Evolutionary conservation across 2,329 filamentous ascomycete genomes (phyloP), one percentile per base, ranked within the genome.

Genomic region (Pseudogymnoascus pannorum): DNA sequence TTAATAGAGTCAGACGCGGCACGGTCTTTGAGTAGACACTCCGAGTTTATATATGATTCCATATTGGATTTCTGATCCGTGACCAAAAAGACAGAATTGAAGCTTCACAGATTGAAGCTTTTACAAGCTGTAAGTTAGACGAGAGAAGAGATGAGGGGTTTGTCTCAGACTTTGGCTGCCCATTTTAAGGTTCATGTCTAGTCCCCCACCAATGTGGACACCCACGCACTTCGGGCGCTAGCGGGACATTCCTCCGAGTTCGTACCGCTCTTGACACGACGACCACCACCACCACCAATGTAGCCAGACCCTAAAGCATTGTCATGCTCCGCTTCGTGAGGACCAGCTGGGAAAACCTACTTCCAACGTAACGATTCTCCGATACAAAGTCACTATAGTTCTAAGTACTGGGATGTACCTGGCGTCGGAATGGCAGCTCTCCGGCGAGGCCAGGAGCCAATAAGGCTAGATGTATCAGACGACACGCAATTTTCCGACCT

Each of bases 401-500:
- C 11, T 54, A 14, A 20, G 48, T 54, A 54, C 48, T 54, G 26
- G n/a, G 48, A 54, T 54, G 48, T 54, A 54, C 48, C 48, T 33
- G 16, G 48, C 48, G 48, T 26, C 26, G n/a, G 26, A 31, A 72
- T 72, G 70, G 67, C 70, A 36, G 65, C 70, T 58, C 63, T 66
- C 57, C 65, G 68, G 68, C 62, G 70, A 70, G 70, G 69, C 64
- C 70, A 71, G 65, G 64, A 59, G 66, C 69, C 70, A 24, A 61
- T 72, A 42, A 71, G 67, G 57, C 61, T 72, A 61, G 67, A 72
- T 57, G 63, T 72, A n/a, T 61, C 68, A 16, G 65, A 59, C 35
- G 60, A 59, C 35, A 59, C 61, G 48, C 48, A 54, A 54, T 54
- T 54, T 6, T 60, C 59, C 16, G 81, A 83, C 65, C 75, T 81